These are phyloP conservation scores for Lasiodiplodia sp. DNA, from an alignment of 2,329 filamentous ascomycete species.

Conservation along the genomic window DNA sequence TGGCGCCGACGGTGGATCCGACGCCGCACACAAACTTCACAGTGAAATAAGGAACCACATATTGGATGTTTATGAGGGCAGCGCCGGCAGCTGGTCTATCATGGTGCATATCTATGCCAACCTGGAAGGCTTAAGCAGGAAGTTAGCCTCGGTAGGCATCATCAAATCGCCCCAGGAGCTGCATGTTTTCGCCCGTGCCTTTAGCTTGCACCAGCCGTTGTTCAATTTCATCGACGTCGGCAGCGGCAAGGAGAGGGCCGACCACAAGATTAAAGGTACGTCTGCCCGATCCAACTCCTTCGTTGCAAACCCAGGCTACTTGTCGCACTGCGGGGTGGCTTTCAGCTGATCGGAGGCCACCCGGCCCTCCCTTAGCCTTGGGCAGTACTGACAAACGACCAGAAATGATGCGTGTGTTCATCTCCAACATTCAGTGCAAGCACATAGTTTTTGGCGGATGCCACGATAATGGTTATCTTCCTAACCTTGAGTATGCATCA, in stretches of 20 bases:
- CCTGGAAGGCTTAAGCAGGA: conserved; percentile 53
- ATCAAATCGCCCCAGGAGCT: conserved; percentile 50
- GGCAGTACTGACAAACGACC: conserved; percentile 18
- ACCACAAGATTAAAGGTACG: conserved; percentile 55
- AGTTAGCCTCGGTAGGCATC: conserved; percentile 51
- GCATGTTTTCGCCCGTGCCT: conserved; percentile 52
- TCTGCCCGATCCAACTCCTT: neutral
- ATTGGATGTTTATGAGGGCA: conserved; percentile 46
- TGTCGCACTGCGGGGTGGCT: conserved; percentile 3
- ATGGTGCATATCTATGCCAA: conserved; percentile 57
- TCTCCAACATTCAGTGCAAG: conserved; percentile 55
- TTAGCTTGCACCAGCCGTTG: conserved; percentile 53
- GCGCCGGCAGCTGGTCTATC: conserved; percentile 52
- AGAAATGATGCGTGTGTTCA: conserved; percentile 56
- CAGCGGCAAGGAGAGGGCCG: conserved; percentile 55
- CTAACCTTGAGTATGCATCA: conserved; percentile 47
- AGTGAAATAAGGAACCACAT: conserved; percentile 52
- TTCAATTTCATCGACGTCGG: conserved; percentile 59
- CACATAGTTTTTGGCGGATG: conserved; percentile 58
- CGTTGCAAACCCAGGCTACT: neutral
- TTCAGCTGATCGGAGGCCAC: neutral
- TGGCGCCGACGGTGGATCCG: conserved; percentile 54
- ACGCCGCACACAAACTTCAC: conserved; percentile 54
- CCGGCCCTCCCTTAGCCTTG: neutral
- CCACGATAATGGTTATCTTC: conserved; percentile 56